phyloP scores from a whole-genome alignment of 83 land plant genomes.

The Thuja plicata region DNA sequence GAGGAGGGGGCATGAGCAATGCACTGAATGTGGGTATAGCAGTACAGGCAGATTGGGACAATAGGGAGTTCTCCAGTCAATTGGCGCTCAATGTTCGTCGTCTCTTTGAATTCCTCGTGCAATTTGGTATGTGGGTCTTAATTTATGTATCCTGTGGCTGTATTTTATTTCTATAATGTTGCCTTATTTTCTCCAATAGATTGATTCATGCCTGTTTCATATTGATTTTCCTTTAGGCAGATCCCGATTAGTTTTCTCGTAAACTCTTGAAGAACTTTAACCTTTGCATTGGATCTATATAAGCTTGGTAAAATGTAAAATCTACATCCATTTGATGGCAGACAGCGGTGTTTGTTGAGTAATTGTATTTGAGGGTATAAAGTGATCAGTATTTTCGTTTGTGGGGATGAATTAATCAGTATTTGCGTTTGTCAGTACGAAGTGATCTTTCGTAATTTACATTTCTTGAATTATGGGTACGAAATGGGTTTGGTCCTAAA shows the following conservation, averaged over 20 bases:
- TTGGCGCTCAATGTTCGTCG: conserved; percentile 92
- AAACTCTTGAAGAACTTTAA: not conserved
- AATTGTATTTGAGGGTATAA: not conserved
- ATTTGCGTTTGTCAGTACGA: not conserved
- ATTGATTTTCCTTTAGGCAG: not conserved
- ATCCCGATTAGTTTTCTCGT: not conserved
- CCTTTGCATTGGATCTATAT: not conserved
- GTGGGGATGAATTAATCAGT: not conserved
- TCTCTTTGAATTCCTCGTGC: conserved; percentile 90
- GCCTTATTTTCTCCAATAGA: not conserved
- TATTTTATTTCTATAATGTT: not conserved
- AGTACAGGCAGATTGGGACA: conserved; percentile 97
- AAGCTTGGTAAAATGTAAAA: not conserved
- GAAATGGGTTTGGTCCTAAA: not conserved
- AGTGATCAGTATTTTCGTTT: not conserved
- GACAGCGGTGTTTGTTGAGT: not conserved
- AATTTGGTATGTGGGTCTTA: conserved; percentile 64
- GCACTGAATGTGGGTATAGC: conserved; percentile 86
- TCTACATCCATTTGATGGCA: not conserved
- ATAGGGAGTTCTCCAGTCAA: conserved; percentile 85
- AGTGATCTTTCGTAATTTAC: no score
- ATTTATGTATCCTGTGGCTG: not conserved
- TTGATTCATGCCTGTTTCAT: not conserved
- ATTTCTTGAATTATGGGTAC: not conserved
- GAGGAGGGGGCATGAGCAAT: conserved; percentile 73